Evolutionary conservation across 1,139 yeast species (phyloP), one percentile per base, ranked within the genome.

Genomic region (Lodderomyces beijingensis): DNA sequence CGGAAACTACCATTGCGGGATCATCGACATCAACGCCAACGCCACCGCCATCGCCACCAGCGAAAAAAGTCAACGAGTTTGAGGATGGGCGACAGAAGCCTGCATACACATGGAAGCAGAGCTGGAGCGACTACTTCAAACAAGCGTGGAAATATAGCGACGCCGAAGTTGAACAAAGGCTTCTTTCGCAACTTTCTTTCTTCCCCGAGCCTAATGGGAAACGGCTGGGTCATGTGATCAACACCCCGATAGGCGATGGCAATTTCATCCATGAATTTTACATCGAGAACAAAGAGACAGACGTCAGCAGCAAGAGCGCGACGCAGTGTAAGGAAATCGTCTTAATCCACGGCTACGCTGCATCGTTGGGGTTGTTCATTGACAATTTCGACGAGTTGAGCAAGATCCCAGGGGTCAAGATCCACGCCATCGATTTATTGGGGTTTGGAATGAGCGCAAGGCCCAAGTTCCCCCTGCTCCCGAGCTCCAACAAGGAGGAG

Each of bases 181-280:
- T 68, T 13, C 55, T 68, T 29, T 66, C 78, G 6, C 50, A 59
- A 23, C 54, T 81, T 11, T 77, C 86, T 2, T 79, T 80, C 48
- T 55, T 62, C 19, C 45, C 70, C 0, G 78, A 74, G 45, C 9
- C 12, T 23, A 14, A 7, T 23, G 12, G 14, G n/a, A 63, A 54
- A 23, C 59, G 86, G 27, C 43, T 43, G 7, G 79, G 82, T 1
- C 45, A 59, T 16, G 51, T 76, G 11, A 52, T 72, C 17, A 59
- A 77, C 43, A 74, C 84, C 1, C 62, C 65, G 4, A 67, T 79
- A 10, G 66, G 67, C 25, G 47, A 59, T 14, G 65, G 70, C 7
- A 60, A 69, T 18, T 65, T 54, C 42, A 70, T 85, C 49, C 82
- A 80, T 49, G 85, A 81, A 47, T 71, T 82, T 35, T 63, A 62